Evolutionary conservation across 257 asterid species (phyloP).

Genomic region (Penstemon barbatus): DNA sequence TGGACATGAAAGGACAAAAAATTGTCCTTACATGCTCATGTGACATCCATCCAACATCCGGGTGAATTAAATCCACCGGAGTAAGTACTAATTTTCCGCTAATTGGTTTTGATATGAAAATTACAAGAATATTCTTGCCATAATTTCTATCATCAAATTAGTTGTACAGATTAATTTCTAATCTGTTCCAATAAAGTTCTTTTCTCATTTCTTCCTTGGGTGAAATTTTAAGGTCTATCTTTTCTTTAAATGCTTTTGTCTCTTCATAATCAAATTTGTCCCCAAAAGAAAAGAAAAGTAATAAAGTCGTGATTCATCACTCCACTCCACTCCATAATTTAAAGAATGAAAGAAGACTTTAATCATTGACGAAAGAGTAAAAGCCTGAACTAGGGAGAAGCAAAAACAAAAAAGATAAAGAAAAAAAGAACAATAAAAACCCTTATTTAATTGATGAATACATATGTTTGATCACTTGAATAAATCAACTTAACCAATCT

Average conservation of each 20-base stretch:
- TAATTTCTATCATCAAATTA: too few species aligned
- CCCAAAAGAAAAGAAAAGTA: conserved; percentile 29
- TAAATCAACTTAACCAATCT: neutral
- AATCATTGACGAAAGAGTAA: conserved; percentile 29
- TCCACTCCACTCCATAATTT: conserved; percentile 47
- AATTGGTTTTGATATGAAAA: too few species aligned
- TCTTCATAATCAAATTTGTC: conserved; percentile 31
- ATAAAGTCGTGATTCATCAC: conserved; percentile 47
- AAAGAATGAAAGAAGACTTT: conserved; percentile 29
- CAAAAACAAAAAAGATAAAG: too few species aligned
- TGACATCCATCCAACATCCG: too few species aligned
- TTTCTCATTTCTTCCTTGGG: conserved; percentile 1
- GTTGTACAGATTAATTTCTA: too few species aligned
- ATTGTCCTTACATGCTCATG: too few species aligned
- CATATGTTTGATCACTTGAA: neutral
- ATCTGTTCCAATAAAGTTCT: neutral
- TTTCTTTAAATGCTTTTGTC: conserved; percentile 27
- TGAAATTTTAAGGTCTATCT: conserved; percentile 35
- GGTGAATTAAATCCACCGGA: too few species aligned
- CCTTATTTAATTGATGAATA: neutral
- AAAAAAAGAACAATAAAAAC: neutral
- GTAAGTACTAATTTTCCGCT: too few species aligned
- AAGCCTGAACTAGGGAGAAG: conserved; percentile 7
- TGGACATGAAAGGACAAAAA: too few species aligned
- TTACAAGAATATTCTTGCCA: too few species aligned